Evolutionary conservation across 1,139 yeast species (phyloP).

Genomic region (Protomyces arabidopsidicola): DNA sequence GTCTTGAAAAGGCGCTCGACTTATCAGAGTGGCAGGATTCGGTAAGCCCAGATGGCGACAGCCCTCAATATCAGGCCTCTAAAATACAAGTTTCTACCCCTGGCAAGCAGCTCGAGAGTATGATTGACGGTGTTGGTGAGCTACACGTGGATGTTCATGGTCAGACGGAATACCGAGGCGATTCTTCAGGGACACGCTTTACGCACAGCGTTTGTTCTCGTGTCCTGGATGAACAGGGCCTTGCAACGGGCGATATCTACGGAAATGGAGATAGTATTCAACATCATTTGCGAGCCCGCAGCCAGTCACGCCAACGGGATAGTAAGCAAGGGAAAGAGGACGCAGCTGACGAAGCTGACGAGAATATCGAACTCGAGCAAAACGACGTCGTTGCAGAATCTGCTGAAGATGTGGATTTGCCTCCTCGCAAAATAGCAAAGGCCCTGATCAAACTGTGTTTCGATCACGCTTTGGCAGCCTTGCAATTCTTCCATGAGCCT

Average conservation of each 20-base stretch:
- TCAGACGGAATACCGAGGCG: conserved; percentile 34
- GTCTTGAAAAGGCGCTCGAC: background rate
- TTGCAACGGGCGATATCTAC: conserved; percentile 25
- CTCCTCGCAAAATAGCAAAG: conserved; percentile 68
- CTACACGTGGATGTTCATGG: conserved; percentile 35
- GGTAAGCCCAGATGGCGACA: background rate
- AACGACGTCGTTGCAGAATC: conserved; percentile 28
- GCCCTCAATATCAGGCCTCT: background rate
- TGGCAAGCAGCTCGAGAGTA: conserved; percentile 32
- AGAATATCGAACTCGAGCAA: conserved; percentile 16
- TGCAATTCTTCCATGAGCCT: conserved; percentile 81
- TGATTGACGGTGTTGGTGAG: conserved; percentile 35
- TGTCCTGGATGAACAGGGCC: conserved; percentile 23
- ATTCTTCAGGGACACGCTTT: conserved; percentile 35
- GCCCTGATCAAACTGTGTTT: conserved; percentile 71
- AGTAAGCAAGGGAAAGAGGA: conserved; percentile 17
- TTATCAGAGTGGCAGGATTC: conserved; percentile 3
- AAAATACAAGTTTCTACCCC: conserved; percentile 15
- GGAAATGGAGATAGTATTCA: conserved; percentile 29
- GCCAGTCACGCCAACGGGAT: background rate
- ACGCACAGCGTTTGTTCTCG: conserved; percentile 34
- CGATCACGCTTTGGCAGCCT: conserved; percentile 79
- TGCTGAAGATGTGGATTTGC: conserved; percentile 59
- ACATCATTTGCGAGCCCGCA: background rate
- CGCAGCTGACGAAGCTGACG: conserved; percentile 11